A percentile compares a stretch with the other conserved stretches of the same genome.
These are phyloP conservation scores for Platanthera guangdongensis DNA, from an alignment of 106 monocot species.

Conservation along the genomic window DNA sequence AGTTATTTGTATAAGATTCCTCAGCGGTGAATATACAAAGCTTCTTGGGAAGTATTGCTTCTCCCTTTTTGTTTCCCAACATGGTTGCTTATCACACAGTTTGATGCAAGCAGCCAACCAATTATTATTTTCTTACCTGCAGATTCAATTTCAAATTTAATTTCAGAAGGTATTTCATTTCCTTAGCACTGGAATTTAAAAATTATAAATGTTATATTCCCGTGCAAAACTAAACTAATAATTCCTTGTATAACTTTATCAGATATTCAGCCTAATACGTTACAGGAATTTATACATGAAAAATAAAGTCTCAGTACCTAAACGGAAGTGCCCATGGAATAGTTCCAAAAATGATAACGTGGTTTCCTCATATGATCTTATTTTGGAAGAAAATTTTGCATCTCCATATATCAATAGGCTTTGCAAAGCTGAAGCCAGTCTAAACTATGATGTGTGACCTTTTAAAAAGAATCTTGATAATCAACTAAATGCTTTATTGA, in stretches of 20 bases:
- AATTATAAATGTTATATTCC: not conserved
- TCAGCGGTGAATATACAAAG: conserved; percentile 60
- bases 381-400: no score
- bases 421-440: no score
- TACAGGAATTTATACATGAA: not conserved
- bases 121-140: conserved; percentile 66
- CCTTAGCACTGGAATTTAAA: not conserved
- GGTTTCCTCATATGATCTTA: conserved; percentile 45
- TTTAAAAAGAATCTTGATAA: no score
- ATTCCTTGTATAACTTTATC: conserved; percentile 2
- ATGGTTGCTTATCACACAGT: conserved; percentile 77
- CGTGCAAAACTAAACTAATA: not conserved
- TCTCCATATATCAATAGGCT: no score
- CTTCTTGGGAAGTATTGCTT: conserved; percentile 52
- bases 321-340: conserved; percentile 80
- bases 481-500: not conserved
- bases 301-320: conserved; percentile 2
- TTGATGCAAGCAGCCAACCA: conserved; percentile 41
- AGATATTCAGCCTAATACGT: conserved; percentile 23
- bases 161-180: conserved; percentile 42
- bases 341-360: conserved; percentile 51
- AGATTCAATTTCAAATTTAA: conserved; percentile 7
- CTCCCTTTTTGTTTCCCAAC: conserved; percentile 54
- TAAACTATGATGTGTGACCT: no score
- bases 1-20: conserved; percentile 65